Conservation (phyloP, 2,329 filamentous ascomycete genomes). For the Acrocalymma vagum region DNA sequence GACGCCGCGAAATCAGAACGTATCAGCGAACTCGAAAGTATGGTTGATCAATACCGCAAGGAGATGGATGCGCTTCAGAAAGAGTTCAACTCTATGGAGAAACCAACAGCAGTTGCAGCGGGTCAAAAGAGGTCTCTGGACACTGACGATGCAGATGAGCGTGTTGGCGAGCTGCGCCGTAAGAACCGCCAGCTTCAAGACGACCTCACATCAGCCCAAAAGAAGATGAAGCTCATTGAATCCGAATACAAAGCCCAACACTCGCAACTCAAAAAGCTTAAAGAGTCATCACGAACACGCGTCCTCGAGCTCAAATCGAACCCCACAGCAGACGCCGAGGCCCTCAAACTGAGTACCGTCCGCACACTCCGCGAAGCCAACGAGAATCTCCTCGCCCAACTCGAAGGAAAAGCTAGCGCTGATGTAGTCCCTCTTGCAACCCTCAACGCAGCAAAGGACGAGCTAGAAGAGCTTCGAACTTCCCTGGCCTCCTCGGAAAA, state of each 20-base stretch:
- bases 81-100: conserved; percentile 76
- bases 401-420: conserved; percentile 65
- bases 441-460: conserved; percentile 77
- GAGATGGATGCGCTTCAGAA: conserved; percentile 79
- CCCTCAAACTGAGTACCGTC: conserved; percentile 83
- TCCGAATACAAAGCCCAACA: conserved; percentile 77
- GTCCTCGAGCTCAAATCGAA: conserved; percentile 90
- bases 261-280: conserved; percentile 74
- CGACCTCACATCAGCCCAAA: conserved; percentile 74
- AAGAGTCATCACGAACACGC: conserved; percentile 77
- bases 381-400: conserved; percentile 77
- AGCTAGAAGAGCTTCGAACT: conserved; percentile 69
- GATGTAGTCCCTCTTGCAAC: conserved; percentile 83
- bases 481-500: conserved; percentile 74
- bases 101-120: conserved; percentile 50
- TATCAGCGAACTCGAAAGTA: conserved; percentile 81
- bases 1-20: conserved; percentile 79
- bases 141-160: conserved; percentile 67
- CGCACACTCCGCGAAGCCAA: conserved; percentile 84
- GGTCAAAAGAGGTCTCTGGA: conserved; percentile 72
- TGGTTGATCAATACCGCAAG: conserved; percentile 84
- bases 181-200: conserved; percentile 89
- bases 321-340: conserved; percentile 85
- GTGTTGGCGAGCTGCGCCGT: conserved; percentile 82
- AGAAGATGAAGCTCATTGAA: conserved; percentile 73